Conservation (phyloP, 345 rosid genomes). For the Lumnitzera racemosa region DNA sequence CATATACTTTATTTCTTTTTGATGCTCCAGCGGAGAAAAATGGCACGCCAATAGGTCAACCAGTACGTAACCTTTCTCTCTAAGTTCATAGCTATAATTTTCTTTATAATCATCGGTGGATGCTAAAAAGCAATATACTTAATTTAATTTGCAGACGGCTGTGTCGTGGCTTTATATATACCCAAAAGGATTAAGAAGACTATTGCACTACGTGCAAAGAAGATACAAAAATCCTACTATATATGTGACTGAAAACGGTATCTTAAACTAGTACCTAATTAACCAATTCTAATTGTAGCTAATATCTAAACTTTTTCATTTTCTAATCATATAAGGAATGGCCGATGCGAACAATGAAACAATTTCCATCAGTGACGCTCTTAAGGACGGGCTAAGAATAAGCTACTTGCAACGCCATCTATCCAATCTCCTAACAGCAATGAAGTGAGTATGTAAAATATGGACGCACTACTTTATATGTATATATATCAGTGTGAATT, state of each 20-base stretch:
- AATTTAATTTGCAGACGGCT: constrained; percentile 11
- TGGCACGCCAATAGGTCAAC: constrained; percentile 15
- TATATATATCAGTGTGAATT: neutral
- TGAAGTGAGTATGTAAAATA: constrained; percentile 19
- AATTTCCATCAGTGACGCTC: constrained; percentile 14
- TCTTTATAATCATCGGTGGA: too few species aligned
- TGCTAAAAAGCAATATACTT: neutral
- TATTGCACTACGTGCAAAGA: neutral
- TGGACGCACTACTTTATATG: too few species aligned
- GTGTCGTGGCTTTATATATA: constrained; percentile 14
- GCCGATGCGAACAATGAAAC: constrained; percentile 22
- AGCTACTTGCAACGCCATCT: constrained; percentile 21
- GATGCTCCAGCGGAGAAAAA: constrained; percentile 8
- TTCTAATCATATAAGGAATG: constrained; percentile 14
- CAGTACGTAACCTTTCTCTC: constrained; percentile 1
- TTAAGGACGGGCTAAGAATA: constrained; percentile 25
- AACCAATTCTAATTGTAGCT: too few species aligned
- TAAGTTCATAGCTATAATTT: too few species aligned
- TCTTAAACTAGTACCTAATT: too few species aligned
- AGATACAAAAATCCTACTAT: neutral
- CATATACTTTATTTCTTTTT: neutral
- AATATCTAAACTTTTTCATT: neutral
- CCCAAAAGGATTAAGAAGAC: constrained; percentile 6
- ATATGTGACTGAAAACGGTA: constrained; percentile 2
- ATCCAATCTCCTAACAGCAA: constrained; percentile 17